Conservation (phyloP, 2,329 filamentous ascomycete genomes). For the Venturia pyrina region DNA sequence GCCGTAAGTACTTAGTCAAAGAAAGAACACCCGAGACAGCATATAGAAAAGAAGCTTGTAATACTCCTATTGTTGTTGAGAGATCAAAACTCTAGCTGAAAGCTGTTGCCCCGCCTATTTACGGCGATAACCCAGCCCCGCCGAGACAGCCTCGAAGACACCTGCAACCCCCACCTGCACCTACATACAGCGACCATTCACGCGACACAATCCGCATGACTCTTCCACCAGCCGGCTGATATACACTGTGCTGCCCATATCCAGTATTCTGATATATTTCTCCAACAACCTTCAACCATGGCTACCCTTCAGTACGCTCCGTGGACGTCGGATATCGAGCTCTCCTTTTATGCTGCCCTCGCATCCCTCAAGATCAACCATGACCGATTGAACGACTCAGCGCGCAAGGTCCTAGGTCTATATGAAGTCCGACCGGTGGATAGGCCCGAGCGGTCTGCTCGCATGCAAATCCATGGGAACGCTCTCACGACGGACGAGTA, state of each 20-base stretch:
- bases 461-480: constrained; percentile 82
- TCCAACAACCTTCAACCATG: constrained; percentile 19
- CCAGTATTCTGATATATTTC: not conserved
- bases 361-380: constrained; percentile 90
- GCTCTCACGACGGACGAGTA: constrained; percentile 77
- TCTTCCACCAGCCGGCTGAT: not conserved
- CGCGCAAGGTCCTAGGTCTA: constrained; percentile 72
- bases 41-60: not conserved
- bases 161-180: not conserved
- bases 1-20: no score
- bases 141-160: not conserved
- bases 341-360: constrained; percentile 90
- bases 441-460: constrained; percentile 64
- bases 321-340: constrained; percentile 87
- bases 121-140: not conserved
- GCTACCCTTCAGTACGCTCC: constrained; percentile 64
- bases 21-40: not conserved
- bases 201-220: not conserved
- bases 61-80: not conserved
- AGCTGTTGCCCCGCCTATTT: not conserved
- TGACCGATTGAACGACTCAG: constrained; percentile 92
- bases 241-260: not conserved
- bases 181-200: not conserved
- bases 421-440: constrained; percentile 74
- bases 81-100: not conserved